Conservation (phyloP, 352 stramenopile species). For the Globisporangium irregulare region DNA sequence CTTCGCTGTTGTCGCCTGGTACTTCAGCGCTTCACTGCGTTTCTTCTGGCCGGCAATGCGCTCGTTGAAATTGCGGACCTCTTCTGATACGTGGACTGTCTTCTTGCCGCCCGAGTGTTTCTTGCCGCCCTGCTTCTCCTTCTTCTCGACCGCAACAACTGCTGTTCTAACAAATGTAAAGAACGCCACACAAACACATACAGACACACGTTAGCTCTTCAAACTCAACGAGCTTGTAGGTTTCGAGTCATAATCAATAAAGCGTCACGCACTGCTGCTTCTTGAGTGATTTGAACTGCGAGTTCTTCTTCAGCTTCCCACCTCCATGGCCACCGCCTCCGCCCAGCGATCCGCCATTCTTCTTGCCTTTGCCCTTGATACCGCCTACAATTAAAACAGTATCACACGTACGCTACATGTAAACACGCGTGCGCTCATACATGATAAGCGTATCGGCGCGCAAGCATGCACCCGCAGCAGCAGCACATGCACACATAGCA, state of each 20-base stretch:
- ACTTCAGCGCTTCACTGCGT: conserved; percentile 21
- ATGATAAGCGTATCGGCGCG: not conserved
- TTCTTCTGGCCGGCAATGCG: conserved; percentile 50
- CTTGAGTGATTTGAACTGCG: conserved; percentile 67
- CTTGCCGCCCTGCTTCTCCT: conserved; percentile 22
- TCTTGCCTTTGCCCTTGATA: conserved; percentile 22
- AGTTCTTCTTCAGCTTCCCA: conserved; percentile 54
- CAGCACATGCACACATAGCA: not conserved
- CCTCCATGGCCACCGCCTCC: not conserved
- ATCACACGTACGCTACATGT: not conserved
- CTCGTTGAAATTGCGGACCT: conserved; percentile 81
- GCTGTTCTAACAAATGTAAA: conserved; percentile 22
- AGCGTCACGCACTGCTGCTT: conserved; percentile 43
- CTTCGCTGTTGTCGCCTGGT: conserved; percentile 22
- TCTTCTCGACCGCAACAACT: conserved; percentile 40
- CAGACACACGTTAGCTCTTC: not conserved
- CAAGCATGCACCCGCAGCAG: not conserved
- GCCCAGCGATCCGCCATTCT: conserved; percentile 12
- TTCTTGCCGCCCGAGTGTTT: conserved; percentile 31
- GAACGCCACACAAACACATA: not conserved
- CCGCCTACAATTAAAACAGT: conserved; percentile 9
- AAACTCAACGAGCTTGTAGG: not conserved
- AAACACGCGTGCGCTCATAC: not conserved
- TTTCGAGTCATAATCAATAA: not conserved
- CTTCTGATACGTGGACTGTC: conserved; percentile 32